Evolutionary conservation across 306 rosid species (phyloP), one percentile per base, ranked within the genome.

Genomic region (Prunus padus): DNA sequence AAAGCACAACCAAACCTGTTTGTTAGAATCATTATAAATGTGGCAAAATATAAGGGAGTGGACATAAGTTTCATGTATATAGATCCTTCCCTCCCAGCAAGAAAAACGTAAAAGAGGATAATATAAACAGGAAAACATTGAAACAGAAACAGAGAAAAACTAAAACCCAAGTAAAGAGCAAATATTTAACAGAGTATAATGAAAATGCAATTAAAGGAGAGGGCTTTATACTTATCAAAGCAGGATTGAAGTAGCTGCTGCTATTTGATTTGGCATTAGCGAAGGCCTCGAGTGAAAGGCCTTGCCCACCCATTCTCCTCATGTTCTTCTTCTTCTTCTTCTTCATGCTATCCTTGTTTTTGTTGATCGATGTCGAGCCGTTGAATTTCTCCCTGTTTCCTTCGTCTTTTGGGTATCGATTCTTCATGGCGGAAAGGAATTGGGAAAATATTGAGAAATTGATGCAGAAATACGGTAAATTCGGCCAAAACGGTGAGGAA

Each of bases 201-300:
- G 13, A 22, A 30, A 4, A 30, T 46, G 62, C 0, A 44, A 51
- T 44, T 3, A 28, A 78, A 62, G 12, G 30, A 55, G n/a, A 69
- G 47, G 61, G 11, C 14, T 30, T 65, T 85, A 51, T 88, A 95
- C 99, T 92, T 71, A 95, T 90, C 71, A 84, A 13, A 71, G 99
- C 79, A 16, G 97, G 97, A 57, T 92, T 95, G 66, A 86, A 95
- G 86, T 76, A 76, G 79, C 59, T 70, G 85, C 62, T 72, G 85
- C 79, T 79, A 7, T 67, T 79, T 13, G 96, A 85, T 81, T 87
- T 91, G 13, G 88, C 87, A 70, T 87, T 88, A 18, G 88, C 90
- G 49, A 88, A 92, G 47, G 73, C 89, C 11, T 85, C 66, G 40
- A 90, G 92, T 11, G 94, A 88, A 73, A 83, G 92, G 11, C 95